Evolutionary conservation across 78 protist species (phyloP).

Genomic region (Dictyostelium firmibasis): DNA sequence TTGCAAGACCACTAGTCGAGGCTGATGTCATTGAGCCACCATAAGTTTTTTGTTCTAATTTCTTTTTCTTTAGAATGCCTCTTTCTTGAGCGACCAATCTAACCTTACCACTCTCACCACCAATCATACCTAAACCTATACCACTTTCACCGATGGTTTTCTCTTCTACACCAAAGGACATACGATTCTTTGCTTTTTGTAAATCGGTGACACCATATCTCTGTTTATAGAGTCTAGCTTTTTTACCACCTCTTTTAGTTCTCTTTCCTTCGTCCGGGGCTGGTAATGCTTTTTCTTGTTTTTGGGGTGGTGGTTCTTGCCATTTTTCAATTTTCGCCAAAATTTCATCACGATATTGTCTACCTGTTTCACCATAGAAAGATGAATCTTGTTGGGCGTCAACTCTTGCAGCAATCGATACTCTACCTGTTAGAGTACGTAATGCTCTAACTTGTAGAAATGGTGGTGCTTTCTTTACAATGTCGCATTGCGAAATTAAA

Average conservation of each 20-base stretch:
- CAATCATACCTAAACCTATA: constrained; percentile 77
- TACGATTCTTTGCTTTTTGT: constrained; percentile 52
- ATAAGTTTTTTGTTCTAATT: constrained; percentile 51
- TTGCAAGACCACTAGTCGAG: constrained; percentile 15
- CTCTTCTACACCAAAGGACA: constrained; percentile 78
- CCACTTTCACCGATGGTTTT: constrained; percentile 49
- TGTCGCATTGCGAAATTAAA: constrained; percentile 70
- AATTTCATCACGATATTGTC: constrained; percentile 57
- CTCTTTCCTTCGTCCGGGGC: constrained; percentile 75
- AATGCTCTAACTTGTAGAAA: constrained; percentile 40
- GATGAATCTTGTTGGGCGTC: constrained; percentile 64
- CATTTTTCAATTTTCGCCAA: constrained; percentile 79
- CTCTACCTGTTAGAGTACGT: constrained; percentile 66
- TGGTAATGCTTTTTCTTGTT: constrained; percentile 79
- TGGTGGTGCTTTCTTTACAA: constrained; percentile 68
- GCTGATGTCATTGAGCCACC: background rate
- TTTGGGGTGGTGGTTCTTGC: constrained; percentile 89
- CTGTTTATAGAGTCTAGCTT: constrained; percentile 37
- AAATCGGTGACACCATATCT: constrained; percentile 61
- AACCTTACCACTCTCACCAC: constrained; percentile 64
- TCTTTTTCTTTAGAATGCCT: constrained; percentile 74
- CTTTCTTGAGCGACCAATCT: constrained; percentile 73
- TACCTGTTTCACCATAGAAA: constrained; percentile 67
- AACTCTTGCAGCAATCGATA: constrained; percentile 61
- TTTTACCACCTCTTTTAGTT: constrained; percentile 83